Evolutionary conservation across 495 filamentous ascomycete species (phyloP).

Genomic region (Barbatosphaeria neglecta): DNA sequence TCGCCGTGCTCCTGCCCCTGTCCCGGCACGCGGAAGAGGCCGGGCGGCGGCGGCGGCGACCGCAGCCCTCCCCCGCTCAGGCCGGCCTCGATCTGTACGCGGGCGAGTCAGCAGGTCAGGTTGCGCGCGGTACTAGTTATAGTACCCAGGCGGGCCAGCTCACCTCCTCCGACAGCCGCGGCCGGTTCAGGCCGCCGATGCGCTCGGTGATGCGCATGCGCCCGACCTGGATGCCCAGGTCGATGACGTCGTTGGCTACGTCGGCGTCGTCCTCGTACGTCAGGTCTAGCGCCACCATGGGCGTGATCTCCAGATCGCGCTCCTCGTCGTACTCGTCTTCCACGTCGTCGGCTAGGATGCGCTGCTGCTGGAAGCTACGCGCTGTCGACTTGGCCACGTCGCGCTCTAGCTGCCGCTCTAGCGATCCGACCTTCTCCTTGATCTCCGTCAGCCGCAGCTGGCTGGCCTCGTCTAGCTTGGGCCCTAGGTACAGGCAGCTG

Average conservation of each 20-base stretch:
- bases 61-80: slow-evolving; percentile 4
- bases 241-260: slow-evolving; percentile 50
- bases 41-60: too few species aligned
- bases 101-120: background rate
- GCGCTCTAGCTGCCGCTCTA: slow-evolving; percentile 50
- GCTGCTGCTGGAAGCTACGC: slow-evolving; percentile 14
- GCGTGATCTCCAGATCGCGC: slow-evolving; percentile 39
- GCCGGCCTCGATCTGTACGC: slow-evolving; percentile 15
- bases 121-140: background rate
- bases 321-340: slow-evolving; percentile 36
- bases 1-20: background rate
- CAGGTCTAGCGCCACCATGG: slow-evolving; percentile 47
- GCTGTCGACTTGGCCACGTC: slow-evolving; percentile 32
- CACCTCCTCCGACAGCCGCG: slow-evolving; percentile 58
- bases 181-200: slow-evolving; percentile 47
- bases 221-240: slow-evolving; percentile 59
- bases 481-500: slow-evolving; percentile 54
- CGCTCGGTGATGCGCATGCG: slow-evolving; percentile 62
- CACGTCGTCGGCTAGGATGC: slow-evolving; percentile 33
- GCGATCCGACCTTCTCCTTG: slow-evolving; percentile 56
- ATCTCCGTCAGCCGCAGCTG: slow-evolving; percentile 53
- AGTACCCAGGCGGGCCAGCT: too few species aligned
- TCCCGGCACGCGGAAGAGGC: background rate
- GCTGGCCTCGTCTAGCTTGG: slow-evolving; percentile 46
- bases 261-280: slow-evolving; percentile 52